phyloP scores from a whole-genome alignment of 2,329 filamentous ascomycete species.

The Fusarium piperis region DNA sequence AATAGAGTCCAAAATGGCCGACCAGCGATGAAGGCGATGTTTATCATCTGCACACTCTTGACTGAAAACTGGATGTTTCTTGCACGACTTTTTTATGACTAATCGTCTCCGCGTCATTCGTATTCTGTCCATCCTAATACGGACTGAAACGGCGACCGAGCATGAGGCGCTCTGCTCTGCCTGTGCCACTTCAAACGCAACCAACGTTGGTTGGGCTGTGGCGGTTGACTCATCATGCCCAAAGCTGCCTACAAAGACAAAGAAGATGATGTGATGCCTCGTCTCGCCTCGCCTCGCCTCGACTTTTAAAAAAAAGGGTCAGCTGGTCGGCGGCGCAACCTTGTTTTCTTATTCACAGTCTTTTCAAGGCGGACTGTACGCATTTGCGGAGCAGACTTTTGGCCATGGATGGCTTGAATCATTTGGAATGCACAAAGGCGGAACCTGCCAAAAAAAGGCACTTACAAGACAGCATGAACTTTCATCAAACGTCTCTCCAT shows the following conservation, averaged over 20 bases:
- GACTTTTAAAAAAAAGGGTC: not conserved
- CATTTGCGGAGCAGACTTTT: not conserved
- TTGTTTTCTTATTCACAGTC: not conserved
- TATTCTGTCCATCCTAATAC: not conserved
- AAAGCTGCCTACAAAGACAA: not conserved
- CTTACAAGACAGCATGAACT: not conserved
- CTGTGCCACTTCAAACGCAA: not conserved
- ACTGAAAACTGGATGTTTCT: not conserved
- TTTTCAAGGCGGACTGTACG: not conserved
- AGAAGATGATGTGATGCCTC: not conserved
- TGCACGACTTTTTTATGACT: not conserved
- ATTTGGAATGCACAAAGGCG: slow-evolving; percentile 5
- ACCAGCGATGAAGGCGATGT: not conserved
- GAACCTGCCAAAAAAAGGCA: not conserved
- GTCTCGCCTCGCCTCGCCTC: not conserved
- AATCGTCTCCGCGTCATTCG: not conserved
- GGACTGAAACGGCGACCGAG: not conserved
- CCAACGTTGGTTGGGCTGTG: not conserved
- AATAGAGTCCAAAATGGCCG: not conserved
- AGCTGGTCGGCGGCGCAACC: not conserved
- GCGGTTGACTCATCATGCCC: not conserved
- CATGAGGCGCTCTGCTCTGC: not conserved
- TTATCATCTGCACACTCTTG: not conserved
- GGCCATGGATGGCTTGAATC: not conserved
- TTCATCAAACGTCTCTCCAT: not conserved